A percentile compares a stretch with the other conserved stretches of the same genome.
Evolutionary conservation across 2,329 filamentous ascomycete species (phyloP).

Genomic region (Aureobasidium sp.): DNA sequence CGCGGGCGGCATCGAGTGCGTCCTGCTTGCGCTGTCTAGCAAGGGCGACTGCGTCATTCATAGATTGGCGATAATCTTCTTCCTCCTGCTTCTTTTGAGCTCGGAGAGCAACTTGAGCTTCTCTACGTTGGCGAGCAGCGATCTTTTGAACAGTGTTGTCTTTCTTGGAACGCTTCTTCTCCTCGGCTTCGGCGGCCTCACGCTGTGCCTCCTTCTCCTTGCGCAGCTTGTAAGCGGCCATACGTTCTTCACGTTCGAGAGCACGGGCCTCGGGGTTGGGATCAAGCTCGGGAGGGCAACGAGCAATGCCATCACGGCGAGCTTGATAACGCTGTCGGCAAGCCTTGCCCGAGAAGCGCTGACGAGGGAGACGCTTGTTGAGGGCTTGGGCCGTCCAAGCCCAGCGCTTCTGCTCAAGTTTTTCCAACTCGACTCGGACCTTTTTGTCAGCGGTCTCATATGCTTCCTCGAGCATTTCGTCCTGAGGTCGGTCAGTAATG

Average conservation of each 20-base stretch:
- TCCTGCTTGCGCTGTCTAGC: conserved; percentile 8
- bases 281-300: conserved; percentile 36
- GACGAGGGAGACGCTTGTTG: conserved; percentile 27
- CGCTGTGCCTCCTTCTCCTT: conserved; percentile 16
- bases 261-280: conserved; percentile 31
- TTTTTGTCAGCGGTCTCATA: conserved; percentile 35
- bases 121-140: conserved; percentile 11
- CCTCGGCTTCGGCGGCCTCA: conserved; percentile 13
- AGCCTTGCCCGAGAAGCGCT: conserved; percentile 39
- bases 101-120: background rate
- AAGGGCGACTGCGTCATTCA: background rate
- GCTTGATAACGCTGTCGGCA: conserved; percentile 36
- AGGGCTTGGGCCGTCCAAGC: conserved; percentile 30
- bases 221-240: conserved; percentile 20
- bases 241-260: conserved; percentile 24
- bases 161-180: conserved; percentile 5
- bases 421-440: conserved; percentile 32
- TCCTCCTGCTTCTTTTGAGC: background rate
- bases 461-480: conserved; percentile 35
- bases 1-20: background rate
- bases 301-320: conserved; percentile 35
- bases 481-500: conserved; percentile 26
- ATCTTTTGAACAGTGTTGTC: conserved; percentile 13
- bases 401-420: conserved; percentile 37
- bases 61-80: background rate